Conservation (phyloP, 805 yeast genomes). For the Metschnikowia hibisci region DNA sequence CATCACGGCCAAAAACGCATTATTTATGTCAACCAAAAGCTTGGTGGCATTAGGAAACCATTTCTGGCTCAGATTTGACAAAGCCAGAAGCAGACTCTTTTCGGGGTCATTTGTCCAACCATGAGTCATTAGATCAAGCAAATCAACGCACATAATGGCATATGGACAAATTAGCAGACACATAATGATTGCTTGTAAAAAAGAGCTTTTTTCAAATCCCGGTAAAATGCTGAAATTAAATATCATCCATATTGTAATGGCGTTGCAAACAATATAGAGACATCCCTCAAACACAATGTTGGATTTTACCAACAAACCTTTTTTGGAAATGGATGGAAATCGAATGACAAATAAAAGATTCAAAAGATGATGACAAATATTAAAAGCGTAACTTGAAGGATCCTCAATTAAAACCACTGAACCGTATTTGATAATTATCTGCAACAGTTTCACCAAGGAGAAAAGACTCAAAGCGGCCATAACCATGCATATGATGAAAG, state of each 20-base stretch:
- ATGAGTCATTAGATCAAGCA: slow-evolving; percentile 8
- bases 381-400: slow-evolving; percentile 11
- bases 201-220: slow-evolving; percentile 6
- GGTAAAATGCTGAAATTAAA: slow-evolving; percentile 8
- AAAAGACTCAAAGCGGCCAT: not conserved
- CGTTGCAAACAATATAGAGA: slow-evolving; percentile 22
- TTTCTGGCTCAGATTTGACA: too few species aligned
- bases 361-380: slow-evolving; percentile 24
- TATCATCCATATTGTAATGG: slow-evolving; percentile 16
- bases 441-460: not conserved
- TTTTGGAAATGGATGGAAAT: slow-evolving; percentile 17
- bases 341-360: slow-evolving; percentile 29
- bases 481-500: not conserved
- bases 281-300: slow-evolving; percentile 13
- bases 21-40: slow-evolving; percentile 26
- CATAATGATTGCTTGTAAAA: slow-evolving; percentile 15
- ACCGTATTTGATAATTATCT: not conserved
- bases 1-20: slow-evolving; percentile 33
- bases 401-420: not conserved
- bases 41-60: not conserved
- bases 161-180: slow-evolving; percentile 23
- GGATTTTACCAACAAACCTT: slow-evolving; percentile 8
- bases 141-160: slow-evolving; percentile 15
- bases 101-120: not conserved
- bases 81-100: not conserved